A percentile compares a stretch with the other conserved stretches of the same genome.
Evolutionary conservation across 306 rosid genomes (phyloP).

Genomic region (Ziziphus jujuba): DNA sequence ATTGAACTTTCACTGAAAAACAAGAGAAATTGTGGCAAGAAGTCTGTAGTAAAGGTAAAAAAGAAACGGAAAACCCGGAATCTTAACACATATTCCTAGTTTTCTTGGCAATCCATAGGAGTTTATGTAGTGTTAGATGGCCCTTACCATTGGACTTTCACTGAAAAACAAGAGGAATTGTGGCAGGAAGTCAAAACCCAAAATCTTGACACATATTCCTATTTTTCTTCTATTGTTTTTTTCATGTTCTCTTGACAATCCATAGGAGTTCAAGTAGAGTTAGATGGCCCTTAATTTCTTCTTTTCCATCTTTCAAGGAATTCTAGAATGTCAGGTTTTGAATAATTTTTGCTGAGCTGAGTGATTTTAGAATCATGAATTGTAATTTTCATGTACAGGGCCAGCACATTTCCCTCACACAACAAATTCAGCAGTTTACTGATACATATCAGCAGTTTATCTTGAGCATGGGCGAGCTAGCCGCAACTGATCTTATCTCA

Average conservation of each 20-base stretch:
- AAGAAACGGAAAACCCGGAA: no score
- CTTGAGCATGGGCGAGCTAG: constrained; percentile 67
- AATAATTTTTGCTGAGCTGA: neutral
- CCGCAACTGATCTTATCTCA: constrained; percentile 49
- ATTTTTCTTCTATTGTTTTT: no score
- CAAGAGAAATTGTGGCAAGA: no score
- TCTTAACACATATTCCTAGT: neutral
- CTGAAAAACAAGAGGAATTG: no score
- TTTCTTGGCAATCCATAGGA: no score
- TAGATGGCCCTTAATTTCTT: neutral
- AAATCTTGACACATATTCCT: no score
- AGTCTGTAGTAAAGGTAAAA: no score
- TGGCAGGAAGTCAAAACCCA: no score
- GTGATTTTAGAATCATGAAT: neutral
- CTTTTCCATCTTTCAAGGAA: neutral
- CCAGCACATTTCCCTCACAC: constrained; percentile 71
- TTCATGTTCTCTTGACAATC: no score
- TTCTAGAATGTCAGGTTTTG: neutral
- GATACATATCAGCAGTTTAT: constrained; percentile 70
- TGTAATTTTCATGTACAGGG: constrained; percentile 50
- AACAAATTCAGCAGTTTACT: constrained; percentile 82
- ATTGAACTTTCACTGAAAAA: neutral
- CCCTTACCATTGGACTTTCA: no score
- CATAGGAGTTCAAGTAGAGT: neutral
- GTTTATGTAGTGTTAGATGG: neutral